Conservation (phyloP, 805 yeast genomes). For the Suhomyces faveliae region DNA sequence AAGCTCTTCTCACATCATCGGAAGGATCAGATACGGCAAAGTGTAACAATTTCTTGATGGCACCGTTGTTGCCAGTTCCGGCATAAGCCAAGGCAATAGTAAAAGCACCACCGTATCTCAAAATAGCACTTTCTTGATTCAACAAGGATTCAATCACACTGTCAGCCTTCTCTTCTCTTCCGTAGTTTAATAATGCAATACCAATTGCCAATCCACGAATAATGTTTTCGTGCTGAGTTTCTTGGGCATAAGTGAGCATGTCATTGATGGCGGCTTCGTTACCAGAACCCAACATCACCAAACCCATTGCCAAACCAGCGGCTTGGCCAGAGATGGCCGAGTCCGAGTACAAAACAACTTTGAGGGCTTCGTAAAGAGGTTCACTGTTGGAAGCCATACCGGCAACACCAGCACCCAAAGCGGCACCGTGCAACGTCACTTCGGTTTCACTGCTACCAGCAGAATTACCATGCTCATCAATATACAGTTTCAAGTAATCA, state of each 20-base stretch:
- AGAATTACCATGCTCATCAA: conserved; percentile 62
- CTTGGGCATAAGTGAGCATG: conserved; percentile 88
- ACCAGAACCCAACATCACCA: conserved; percentile 92
- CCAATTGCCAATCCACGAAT: conserved; percentile 92
- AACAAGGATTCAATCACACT: conserved; percentile 61
- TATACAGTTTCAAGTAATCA: conserved; percentile 69
- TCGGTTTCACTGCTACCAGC: conserved; percentile 73
- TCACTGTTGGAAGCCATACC: conserved; percentile 88
- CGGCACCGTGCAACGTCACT: conserved; percentile 91
- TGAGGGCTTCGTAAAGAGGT: conserved; percentile 75
- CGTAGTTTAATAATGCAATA: conserved; percentile 81
- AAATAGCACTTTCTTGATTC: conserved; percentile 72
- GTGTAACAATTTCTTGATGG: conserved; percentile 83
- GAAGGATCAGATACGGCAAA: conserved; percentile 95
- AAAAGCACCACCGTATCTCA: conserved; percentile 95
- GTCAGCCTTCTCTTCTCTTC: conserved; percentile 81
- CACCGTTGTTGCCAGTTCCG: conserved; percentile 89
- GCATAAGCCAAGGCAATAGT: conserved; percentile 94
- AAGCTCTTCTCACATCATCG: conserved; percentile 95
- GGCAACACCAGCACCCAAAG: conserved; percentile 92
- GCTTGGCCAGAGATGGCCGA: conserved; percentile 95
- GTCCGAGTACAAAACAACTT: conserved; percentile 81
- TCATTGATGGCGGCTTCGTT: conserved; percentile 64
- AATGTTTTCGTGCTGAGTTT: conserved; percentile 93
- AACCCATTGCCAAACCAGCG: conserved; percentile 94